Evolutionary conservation across 352 stramenopile genomes (phyloP).

Genomic region (Phytophthora idaei): DNA sequence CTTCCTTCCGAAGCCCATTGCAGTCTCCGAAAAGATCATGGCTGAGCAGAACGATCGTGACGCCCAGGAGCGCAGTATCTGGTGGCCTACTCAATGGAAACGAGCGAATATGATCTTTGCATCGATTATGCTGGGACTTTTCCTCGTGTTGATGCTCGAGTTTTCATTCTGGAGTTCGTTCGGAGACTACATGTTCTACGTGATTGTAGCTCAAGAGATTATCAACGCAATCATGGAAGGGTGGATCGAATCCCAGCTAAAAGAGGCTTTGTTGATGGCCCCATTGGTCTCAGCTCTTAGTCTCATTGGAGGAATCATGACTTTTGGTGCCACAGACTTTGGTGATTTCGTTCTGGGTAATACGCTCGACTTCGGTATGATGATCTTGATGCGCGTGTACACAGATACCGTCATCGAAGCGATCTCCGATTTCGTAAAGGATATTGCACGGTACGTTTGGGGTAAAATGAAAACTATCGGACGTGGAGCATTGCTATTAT

Average conservation of each 20-base stretch:
- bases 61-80: conserved; percentile 72
- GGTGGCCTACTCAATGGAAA: conserved; percentile 95
- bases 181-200: conserved; percentile 96
- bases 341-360: conserved; percentile 96
- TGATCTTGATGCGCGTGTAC: conserved; percentile 94
- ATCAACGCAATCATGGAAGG: conserved; percentile 87
- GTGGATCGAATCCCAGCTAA: conserved; percentile 91
- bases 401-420: conserved; percentile 83
- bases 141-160: conserved; percentile 95
- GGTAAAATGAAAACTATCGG: conserved; percentile 48
- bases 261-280: conserved; percentile 91
- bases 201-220: conserved; percentile 94
- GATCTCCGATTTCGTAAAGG: conserved; percentile 65
- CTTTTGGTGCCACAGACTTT: conserved; percentile 96
- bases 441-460: conserved; percentile 43
- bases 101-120: conserved; percentile 95
- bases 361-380: conserved; percentile 95
- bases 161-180: conserved; percentile 97
- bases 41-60: conserved; percentile 83
- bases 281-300: conserved; percentile 91
- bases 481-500: conserved; percentile 42
- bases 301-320: conserved; percentile 93
- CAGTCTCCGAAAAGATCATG: conserved; percentile 90
- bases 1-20: conserved; percentile 92
- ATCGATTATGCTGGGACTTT: conserved; percentile 92